phyloP scores from a whole-genome alignment of 257 asterid species.

The Nicotiana otophora region DNA sequence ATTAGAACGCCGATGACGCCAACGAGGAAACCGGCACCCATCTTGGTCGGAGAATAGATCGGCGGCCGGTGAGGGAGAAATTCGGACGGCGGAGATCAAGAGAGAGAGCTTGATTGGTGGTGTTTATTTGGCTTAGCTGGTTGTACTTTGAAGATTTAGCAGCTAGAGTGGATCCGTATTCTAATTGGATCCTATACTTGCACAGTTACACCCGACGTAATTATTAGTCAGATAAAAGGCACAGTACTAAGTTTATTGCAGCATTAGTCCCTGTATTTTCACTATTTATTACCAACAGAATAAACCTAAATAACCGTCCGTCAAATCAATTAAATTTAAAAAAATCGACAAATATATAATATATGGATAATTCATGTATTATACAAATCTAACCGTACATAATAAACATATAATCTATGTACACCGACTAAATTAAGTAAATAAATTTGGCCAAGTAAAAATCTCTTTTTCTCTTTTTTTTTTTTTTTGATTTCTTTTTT shows the following conservation, averaged over 20 bases:
- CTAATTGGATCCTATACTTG: not conserved
- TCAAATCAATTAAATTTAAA: no score
- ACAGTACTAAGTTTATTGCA: not conserved
- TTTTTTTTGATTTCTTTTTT: no score
- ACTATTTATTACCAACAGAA: no score
- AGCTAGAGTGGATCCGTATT: not conserved
- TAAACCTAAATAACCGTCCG: no score
- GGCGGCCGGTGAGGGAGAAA: conserved; percentile 1
- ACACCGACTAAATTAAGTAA: no score
- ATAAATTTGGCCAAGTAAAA: no score
- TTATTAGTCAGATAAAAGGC: not conserved
- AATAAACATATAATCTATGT: no score
- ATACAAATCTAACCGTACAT: no score
- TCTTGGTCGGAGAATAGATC: conserved; percentile 25
- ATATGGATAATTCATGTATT: no score
- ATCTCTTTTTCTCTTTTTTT: no score
- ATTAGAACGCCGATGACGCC: conserved; percentile 74
- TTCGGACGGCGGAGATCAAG: conserved; percentile 8
- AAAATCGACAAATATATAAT: no score
- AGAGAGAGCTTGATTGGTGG: not conserved
- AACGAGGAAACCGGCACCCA: conserved; percentile 68
- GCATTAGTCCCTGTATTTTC: not conserved
- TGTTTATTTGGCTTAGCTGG: no score
- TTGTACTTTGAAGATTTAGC: not conserved
- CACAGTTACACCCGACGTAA: not conserved